These are phyloP conservation scores for Pseudohalonectria lignicola DNA, from an alignment of 2,329 filamentous ascomycete species.

Conservation along the genomic window DNA sequence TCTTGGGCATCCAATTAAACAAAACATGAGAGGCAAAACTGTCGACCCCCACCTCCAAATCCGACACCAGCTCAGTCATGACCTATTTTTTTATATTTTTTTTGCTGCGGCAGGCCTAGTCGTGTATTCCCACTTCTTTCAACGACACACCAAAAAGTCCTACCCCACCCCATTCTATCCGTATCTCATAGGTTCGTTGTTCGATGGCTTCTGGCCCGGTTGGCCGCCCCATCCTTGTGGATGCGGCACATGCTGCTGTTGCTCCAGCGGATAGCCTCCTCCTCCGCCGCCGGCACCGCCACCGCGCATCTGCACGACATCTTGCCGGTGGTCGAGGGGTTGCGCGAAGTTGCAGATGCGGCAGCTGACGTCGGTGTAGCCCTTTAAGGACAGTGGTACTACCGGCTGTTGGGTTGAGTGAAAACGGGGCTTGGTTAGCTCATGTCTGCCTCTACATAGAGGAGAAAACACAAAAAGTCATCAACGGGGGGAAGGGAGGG, in stretches of 20 bases:
- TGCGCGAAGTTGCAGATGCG: conserved; percentile 69
- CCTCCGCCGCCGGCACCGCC: conserved; percentile 9
- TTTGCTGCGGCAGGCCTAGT: too few relatives aligned
- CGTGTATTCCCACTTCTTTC: too few relatives aligned
- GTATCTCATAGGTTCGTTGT: conserved; percentile 17
- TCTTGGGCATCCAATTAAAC: too few relatives aligned
- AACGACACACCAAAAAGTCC: too few relatives aligned
- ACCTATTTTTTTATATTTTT: too few relatives aligned
- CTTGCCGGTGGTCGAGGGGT: conserved; percentile 45
- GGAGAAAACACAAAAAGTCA: conserved; percentile 4
- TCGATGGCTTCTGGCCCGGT: neutral
- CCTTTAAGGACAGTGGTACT: conserved; percentile 57
- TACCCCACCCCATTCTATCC: too few relatives aligned
- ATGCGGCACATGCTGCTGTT: too few relatives aligned
- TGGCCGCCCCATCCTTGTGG: neutral
- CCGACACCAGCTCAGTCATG: too few relatives aligned
- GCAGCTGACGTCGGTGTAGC: conserved; percentile 60
- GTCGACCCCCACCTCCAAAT: too few relatives aligned
- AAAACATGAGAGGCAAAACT: too few relatives aligned
- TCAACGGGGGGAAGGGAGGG: neutral
- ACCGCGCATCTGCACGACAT: conserved; percentile 35
- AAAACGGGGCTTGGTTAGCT: neutral
- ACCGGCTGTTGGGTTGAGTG: too few relatives aligned
- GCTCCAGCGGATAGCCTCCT: conserved; percentile 14
- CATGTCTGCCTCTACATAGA: too few relatives aligned